A percentile compares a stretch with the other conserved stretches of the same genome.
Conservation (phyloP, 805 yeast genomes). For the Cephaloascus fragrans region DNA sequence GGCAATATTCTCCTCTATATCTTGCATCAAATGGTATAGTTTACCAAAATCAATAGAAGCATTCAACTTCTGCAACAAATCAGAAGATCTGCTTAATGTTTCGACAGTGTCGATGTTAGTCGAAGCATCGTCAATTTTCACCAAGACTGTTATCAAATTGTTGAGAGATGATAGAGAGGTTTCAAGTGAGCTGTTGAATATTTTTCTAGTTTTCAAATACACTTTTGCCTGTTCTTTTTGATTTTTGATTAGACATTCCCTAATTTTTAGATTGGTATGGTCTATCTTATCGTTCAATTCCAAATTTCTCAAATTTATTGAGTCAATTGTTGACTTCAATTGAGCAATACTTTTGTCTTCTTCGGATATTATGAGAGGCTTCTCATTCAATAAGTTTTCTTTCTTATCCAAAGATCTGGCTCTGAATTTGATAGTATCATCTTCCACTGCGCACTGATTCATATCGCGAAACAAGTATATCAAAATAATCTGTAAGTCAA, state of each 20-base stretch:
- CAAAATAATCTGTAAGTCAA: neutral
- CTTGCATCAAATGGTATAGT: neutral
- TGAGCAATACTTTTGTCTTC: neutral
- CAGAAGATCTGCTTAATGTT: neutral
- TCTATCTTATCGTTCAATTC: neutral
- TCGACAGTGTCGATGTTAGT: neutral
- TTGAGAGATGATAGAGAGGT: neutral
- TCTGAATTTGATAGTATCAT: neutral
- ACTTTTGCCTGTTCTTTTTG: neutral
- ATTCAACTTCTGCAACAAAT: neutral
- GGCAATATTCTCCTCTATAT: neutral
- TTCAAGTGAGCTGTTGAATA: neutral
- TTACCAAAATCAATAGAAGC: neutral
- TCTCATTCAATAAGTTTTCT: neutral
- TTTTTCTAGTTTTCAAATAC: neutral
- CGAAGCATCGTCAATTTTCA: neutral
- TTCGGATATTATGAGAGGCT: neutral
- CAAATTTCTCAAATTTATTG: neutral
- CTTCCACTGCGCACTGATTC: neutral
- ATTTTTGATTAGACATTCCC: neutral
- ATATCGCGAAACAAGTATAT: neutral
- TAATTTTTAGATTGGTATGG: neutral
- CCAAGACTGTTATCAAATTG: neutral
- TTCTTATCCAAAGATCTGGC: neutral
- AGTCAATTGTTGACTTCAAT: neutral